Percentiles rank a stretch among this genome's conserved stretches.
phyloP scores from a whole-genome alignment of 1,284 basidiomycete genomes.

The Vanrija sp. region DNA sequence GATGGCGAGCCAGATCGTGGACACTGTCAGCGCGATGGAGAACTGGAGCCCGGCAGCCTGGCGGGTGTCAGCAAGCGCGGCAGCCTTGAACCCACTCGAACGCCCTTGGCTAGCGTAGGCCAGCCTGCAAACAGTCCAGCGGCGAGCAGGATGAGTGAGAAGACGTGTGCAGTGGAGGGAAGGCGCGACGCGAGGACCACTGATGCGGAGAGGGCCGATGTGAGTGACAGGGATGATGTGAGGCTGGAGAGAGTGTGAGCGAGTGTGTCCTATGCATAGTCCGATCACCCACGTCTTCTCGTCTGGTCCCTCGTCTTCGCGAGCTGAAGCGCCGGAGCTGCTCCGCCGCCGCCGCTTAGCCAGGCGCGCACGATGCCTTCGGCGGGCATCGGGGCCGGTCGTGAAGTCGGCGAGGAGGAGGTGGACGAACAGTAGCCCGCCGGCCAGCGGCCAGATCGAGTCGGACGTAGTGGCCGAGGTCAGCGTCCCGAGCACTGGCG shows the following conservation, averaged over 20 bases:
- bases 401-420: constrained; percentile 65
- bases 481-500: constrained; percentile 85
- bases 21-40: constrained; percentile 33
- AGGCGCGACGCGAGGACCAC: constrained; percentile 92
- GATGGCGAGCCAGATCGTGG: constrained; percentile 29
- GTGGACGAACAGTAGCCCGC: constrained; percentile 61
- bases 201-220: constrained; percentile 88
- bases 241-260: constrained; percentile 54
- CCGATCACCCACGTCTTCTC: constrained; percentile 29
- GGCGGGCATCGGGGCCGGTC: constrained; percentile 44
- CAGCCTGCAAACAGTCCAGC: constrained; percentile 81
- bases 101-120: constrained; percentile 71
- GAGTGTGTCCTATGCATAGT: not conserved
- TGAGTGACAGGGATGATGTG: constrained; percentile 86
- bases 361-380: constrained; percentile 16
- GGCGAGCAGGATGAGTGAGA: constrained; percentile 82
- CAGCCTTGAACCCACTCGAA: constrained; percentile 58
- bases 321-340: constrained; percentile 6
- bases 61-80: constrained; percentile 1
- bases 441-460: constrained; percentile 90
- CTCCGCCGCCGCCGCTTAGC: constrained; percentile 1
- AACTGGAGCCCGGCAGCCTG: constrained; percentile 34
- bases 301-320: constrained; percentile 16
- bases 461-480: constrained; percentile 94
- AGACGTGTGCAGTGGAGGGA: constrained; percentile 76